phyloP scores from a whole-genome alignment of 2,329 filamentous ascomycete genomes.

The Daldinia sp. region DNA sequence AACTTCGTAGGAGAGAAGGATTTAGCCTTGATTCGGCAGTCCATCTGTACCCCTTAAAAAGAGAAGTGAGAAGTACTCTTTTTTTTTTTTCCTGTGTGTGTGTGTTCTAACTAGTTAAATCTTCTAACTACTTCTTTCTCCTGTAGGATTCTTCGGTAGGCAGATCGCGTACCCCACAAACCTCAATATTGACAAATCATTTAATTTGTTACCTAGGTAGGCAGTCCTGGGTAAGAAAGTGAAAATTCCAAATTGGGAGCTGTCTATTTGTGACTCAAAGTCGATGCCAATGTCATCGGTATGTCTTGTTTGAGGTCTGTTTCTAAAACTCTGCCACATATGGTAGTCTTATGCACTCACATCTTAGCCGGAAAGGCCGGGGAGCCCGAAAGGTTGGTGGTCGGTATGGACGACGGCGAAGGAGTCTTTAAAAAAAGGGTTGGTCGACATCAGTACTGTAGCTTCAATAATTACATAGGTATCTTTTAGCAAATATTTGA shows the following conservation, averaged over 20 bases:
- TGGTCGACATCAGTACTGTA: neutral
- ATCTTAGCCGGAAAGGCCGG: neutral
- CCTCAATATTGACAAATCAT: conserved; percentile 31
- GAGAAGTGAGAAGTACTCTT: neutral
- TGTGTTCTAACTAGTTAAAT: neutral
- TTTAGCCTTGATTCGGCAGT: neutral
- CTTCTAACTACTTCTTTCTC: neutral
- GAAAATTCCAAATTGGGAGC: neutral
- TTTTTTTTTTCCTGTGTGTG: neutral
- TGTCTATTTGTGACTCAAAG: neutral
- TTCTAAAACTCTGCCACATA: conserved; percentile 6
- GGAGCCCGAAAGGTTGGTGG: neutral
- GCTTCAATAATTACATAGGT: conserved; percentile 2
- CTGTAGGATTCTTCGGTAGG: conserved; percentile 16
- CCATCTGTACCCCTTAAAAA: neutral
- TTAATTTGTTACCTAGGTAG: neutral
- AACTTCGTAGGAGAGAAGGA: conserved; percentile 9
- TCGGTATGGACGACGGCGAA: neutral
- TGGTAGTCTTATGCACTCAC: neutral
- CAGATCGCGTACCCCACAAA: conserved; percentile 21
- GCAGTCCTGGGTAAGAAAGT: neutral
- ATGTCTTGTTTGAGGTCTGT: neutral
- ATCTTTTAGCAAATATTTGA: neutral
- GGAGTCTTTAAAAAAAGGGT: neutral
- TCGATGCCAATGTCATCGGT: neutral